Percentiles rank a stretch among this genome's conserved stretches.
These are phyloP conservation scores for Cairneyella variabilis DNA, from an alignment of 495 filamentous ascomycete genomes.

Conservation along the genomic window DNA sequence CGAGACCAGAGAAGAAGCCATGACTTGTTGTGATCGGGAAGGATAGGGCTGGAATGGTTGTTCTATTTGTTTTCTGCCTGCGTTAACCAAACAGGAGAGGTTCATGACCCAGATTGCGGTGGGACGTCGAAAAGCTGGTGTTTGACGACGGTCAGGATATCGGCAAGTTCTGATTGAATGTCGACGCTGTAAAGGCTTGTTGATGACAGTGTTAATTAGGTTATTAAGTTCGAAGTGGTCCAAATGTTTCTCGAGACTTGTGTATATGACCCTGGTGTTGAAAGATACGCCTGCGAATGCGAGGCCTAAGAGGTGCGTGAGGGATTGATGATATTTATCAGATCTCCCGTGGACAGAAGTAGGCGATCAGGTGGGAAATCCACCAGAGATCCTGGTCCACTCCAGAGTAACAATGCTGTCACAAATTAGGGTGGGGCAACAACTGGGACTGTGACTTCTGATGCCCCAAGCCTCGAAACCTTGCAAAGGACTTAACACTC, in stretches of 20 bases:
- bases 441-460: conserved; percentile 20
- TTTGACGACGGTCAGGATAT: not conserved
- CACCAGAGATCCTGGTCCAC: conserved; percentile 19
- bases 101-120: conserved; percentile 24
- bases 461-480: conserved; percentile 27
- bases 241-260: conserved; percentile 15
- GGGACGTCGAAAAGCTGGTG: not conserved
- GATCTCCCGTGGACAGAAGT: conserved; percentile 21
- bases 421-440: conserved; percentile 28
- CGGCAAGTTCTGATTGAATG: not conserved
- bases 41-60: conserved; percentile 17
- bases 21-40: conserved; percentile 21
- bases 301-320: conserved; percentile 25
- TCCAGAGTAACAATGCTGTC: conserved; percentile 22
- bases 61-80: conserved; percentile 24
- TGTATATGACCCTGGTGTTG: conserved; percentile 21
- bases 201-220: conserved; percentile 15
- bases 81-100: conserved; percentile 28
- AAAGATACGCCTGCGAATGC: conserved; percentile 27
- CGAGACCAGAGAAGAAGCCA: conserved; percentile 24
- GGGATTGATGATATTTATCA: conserved; percentile 30
- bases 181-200: not conserved
- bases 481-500: conserved; percentile 13
- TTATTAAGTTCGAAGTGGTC: conserved; percentile 19
- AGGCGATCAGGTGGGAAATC: conserved; percentile 25